phyloP scores from a whole-genome alignment of 805 yeast species.

The Myxozyma mucilagina region DNA sequence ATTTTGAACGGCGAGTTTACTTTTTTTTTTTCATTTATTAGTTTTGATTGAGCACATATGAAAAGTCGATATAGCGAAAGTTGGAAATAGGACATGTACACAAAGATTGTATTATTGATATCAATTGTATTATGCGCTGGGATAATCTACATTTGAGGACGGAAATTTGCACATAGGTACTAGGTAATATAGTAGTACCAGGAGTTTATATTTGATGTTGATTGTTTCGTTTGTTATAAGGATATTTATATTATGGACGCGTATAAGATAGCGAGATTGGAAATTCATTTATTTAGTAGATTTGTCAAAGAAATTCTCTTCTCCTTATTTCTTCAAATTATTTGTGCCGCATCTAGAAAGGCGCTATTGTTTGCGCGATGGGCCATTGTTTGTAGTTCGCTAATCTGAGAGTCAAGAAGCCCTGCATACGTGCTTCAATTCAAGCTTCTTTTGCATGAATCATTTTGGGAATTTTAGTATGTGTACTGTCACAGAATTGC shows the following conservation, averaged over 20 bases:
- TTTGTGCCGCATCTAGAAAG: no score
- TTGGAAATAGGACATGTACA: not conserved
- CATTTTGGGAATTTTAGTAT: no score
- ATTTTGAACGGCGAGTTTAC: not conserved
- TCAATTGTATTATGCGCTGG: conserved; percentile 1
- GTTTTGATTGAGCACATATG: not conserved
- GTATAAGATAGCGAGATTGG: no score
- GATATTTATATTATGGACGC: no score
- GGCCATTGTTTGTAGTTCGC: not conserved
- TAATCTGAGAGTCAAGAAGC: no score
- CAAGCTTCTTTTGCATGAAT: no score
- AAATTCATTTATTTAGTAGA: not conserved
- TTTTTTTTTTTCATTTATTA: conserved; percentile 1
- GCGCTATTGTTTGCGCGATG: no score
- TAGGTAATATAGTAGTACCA: not conserved
- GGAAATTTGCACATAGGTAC: not conserved
- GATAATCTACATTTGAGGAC: not conserved
- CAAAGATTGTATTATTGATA: conserved; percentile 4
- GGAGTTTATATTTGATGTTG: not conserved
- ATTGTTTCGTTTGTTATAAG: not conserved
- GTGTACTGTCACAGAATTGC: no score
- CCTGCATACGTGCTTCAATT: no score
- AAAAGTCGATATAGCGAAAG: not conserved
- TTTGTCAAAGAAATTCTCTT: not conserved
- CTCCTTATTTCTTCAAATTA: not conserved